phyloP scores from a whole-genome alignment of 306 rosid genomes.

The Citrullus mucosospermus region DNA sequence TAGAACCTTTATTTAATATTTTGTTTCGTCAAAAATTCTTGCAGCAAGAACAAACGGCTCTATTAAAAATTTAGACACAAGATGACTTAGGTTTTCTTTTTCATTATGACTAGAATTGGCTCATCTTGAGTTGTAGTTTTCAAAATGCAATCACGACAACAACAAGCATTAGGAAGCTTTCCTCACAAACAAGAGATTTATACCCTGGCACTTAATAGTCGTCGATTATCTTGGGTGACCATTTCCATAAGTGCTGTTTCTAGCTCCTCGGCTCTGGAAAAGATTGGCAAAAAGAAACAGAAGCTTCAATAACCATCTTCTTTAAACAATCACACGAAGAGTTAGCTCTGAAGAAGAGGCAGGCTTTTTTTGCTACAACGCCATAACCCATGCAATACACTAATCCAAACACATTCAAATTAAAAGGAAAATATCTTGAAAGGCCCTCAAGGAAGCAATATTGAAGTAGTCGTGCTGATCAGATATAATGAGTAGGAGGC shows the following conservation, averaged over 20 bases:
- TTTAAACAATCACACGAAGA: neutral
- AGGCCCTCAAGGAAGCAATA: neutral
- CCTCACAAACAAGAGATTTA: slow-evolving; percentile 17
- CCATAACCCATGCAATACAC: neutral
- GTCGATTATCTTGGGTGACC: slow-evolving; percentile 71
- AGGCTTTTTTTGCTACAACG: neutral
- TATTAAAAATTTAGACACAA: neutral
- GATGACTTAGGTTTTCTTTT: neutral
- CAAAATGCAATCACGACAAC: neutral
- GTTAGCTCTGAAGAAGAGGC: neutral
- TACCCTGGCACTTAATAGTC: slow-evolving; percentile 78
- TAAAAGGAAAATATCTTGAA: neutral
- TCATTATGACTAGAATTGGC: neutral
- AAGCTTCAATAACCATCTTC: slow-evolving; percentile 14
- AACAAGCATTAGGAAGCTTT: neutral
- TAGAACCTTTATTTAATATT: neutral
- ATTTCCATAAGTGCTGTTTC: slow-evolving; percentile 92
- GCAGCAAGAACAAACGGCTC: neutral
- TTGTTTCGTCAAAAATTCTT: neutral
- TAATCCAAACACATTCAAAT: neutral
- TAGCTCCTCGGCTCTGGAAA: slow-evolving; percentile 83
- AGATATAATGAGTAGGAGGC: neutral
- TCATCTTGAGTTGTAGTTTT: neutral
- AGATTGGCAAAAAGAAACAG: neutral
- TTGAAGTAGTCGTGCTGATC: neutral